These are phyloP conservation scores for Ilyonectria sp. DNA, from an alignment of 2,329 filamentous ascomycete species.

Conservation along the genomic window DNA sequence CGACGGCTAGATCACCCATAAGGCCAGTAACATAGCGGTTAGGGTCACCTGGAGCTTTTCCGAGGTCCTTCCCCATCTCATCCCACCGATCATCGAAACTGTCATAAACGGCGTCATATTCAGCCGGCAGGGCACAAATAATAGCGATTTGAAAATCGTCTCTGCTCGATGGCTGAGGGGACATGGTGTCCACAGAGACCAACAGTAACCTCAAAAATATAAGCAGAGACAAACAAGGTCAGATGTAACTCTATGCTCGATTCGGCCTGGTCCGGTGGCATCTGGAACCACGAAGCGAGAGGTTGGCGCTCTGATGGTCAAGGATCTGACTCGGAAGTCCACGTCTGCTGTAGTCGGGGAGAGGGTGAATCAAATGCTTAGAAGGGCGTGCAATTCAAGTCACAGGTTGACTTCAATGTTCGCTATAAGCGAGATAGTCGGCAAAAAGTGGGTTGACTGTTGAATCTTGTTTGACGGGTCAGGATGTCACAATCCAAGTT, in stretches of 20 bases:
- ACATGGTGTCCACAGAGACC: not conserved
- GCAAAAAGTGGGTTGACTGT: not conserved
- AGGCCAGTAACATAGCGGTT: constrained; percentile 44
- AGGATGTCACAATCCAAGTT: not conserved
- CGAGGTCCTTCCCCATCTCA: not conserved
- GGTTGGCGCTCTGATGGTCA: not conserved
- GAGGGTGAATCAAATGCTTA: not conserved
- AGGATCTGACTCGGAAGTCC: not conserved
- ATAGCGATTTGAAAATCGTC: constrained; percentile 36
- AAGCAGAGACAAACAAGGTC: not conserved
- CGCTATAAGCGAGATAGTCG: not conserved
- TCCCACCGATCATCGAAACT: constrained; percentile 7
- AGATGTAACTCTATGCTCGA: not conserved
- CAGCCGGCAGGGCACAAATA: constrained; percentile 33
- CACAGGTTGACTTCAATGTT: not conserved
- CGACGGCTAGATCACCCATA: constrained; percentile 45
- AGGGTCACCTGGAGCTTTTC: constrained; percentile 21
- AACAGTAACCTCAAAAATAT: no score
- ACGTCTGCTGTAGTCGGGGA: not conserved
- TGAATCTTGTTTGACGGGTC: not conserved
- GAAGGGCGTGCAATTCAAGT: not conserved
- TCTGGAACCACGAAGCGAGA: not conserved
- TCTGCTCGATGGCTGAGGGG: not conserved
- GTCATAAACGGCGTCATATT: constrained; percentile 5
- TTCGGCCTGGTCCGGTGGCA: not conserved